These are phyloP conservation scores for Chlorociboria aeruginascens DNA, from an alignment of 495 filamentous ascomycete species.

Conservation along the genomic window DNA sequence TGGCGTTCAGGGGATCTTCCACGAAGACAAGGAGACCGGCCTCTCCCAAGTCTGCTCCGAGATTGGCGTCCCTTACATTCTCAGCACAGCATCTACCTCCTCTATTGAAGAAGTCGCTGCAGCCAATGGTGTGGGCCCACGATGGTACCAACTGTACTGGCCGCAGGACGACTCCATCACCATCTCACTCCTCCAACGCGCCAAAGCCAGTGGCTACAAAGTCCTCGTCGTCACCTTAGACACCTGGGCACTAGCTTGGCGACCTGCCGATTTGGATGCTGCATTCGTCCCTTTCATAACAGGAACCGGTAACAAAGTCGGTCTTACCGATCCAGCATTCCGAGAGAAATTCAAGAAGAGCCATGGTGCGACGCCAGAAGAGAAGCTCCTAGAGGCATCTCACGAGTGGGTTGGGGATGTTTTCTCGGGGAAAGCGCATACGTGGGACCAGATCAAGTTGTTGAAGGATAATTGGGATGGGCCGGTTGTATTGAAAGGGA, in stretches of 20 bases:
- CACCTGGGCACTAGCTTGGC: conserved; percentile 46
- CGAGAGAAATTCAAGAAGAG: conserved; percentile 39
- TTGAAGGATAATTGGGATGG: conserved; percentile 49
- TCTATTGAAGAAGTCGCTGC: conserved; percentile 30
- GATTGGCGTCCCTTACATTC: conserved; percentile 38
- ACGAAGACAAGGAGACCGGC: conserved; percentile 40
- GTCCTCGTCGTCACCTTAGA: conserved; percentile 53
- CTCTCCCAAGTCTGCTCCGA: conserved; percentile 40
- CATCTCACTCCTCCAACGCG: conserved; percentile 45
- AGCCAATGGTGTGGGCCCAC: conserved; percentile 18
- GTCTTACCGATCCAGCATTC: conserved; percentile 53
- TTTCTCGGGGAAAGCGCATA: conserved; percentile 37
- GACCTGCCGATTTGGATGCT: conserved; percentile 52
- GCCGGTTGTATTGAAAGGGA: conserved; percentile 92
- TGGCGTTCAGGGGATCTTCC: conserved; percentile 46
- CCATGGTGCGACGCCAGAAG: conserved; percentile 33
- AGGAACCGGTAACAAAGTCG: conserved; percentile 31
- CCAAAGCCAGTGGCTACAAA: conserved; percentile 42
- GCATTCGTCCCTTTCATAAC: conserved; percentile 44
- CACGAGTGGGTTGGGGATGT: conserved; percentile 36
- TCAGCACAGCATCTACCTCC: conserved; percentile 33
- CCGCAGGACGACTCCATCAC: conserved; percentile 43
- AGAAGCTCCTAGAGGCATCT: conserved; percentile 27
- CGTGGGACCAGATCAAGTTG: conserved; percentile 46
- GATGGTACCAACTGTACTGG: conserved; percentile 64